phyloP scores from a whole-genome alignment of 2,329 filamentous ascomycete genomes.

The Ophiobolus disseminans region DNA sequence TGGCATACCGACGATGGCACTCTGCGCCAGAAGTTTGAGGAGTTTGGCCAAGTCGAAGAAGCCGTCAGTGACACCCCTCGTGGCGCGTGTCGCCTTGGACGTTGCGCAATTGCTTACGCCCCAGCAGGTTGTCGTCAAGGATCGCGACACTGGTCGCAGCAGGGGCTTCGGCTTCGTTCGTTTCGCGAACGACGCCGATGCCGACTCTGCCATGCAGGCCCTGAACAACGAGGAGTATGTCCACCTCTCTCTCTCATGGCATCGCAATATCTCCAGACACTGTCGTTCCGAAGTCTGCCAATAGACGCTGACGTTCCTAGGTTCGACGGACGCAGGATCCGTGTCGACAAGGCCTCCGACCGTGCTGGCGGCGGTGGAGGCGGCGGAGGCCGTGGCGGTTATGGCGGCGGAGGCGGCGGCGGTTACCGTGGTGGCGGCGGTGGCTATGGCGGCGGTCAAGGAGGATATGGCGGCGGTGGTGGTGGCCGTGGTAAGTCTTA shows the following conservation, averaged over 20 bases:
- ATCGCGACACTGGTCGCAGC: slow-evolving; percentile 94
- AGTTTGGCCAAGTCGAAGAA: slow-evolving; percentile 91
- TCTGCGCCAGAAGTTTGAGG: slow-evolving; percentile 88
- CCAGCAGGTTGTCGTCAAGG: slow-evolving; percentile 89
- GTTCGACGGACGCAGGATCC: slow-evolving; percentile 92
- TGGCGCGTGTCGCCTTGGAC: slow-evolving; percentile 2
- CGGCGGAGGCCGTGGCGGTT: slow-evolving; percentile 45
- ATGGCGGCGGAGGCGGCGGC: slow-evolving; percentile 39
- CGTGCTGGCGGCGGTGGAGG: slow-evolving; percentile 62
- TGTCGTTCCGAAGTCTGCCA: no score
- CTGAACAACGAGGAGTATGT: slow-evolving; percentile 93
- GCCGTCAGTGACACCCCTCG: slow-evolving; percentile 71
- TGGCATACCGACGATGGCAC: slow-evolving; percentile 96
- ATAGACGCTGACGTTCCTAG: slow-evolving; percentile 58
- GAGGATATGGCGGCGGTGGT: slow-evolving; percentile 31
- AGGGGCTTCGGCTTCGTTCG: slow-evolving; percentile 97
- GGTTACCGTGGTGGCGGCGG: slow-evolving; percentile 33
- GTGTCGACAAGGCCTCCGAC: slow-evolving; percentile 94
- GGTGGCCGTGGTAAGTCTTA: slow-evolving; percentile 38
- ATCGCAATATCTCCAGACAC: no score
- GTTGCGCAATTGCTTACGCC: slow-evolving; percentile 23
- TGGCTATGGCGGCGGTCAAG: slow-evolving; percentile 14
- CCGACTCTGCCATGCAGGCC: slow-evolving; percentile 74
- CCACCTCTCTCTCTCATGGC: background rate
- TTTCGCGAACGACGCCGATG: slow-evolving; percentile 78